Evolutionary conservation across 139 green algal species (phyloP).

Genomic region (Ettlia oleoabundans): DNA sequence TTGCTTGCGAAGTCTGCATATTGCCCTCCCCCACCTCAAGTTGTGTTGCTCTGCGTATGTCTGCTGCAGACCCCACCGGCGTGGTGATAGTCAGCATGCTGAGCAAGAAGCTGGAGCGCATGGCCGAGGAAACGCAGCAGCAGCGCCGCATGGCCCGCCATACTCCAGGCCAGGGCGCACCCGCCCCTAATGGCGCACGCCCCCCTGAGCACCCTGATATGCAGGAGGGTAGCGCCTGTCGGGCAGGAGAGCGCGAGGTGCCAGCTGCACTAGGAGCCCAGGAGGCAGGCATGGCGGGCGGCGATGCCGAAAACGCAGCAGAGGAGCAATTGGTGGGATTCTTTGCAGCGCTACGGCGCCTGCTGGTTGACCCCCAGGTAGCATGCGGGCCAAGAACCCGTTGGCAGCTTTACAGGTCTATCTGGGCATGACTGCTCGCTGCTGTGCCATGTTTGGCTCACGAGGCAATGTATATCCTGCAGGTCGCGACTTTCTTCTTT

Average conservation of each 20-base stretch:
- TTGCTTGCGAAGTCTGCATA: too few species aligned
- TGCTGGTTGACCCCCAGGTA: neutral
- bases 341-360: neutral
- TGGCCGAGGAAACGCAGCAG: conserved; percentile 21
- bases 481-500: conserved; percentile 27
- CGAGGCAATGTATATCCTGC: neutral
- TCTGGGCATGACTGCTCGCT: too few species aligned
- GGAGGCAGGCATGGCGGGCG: neutral
- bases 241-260: neutral
- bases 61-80: conserved; percentile 31
- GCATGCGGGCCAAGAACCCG: too few species aligned
- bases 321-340: neutral
- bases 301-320: too few species aligned
- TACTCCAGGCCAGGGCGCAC: neutral
- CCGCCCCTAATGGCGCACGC: too few species aligned
- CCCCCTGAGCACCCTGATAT: neutral
- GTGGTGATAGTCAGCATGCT: conserved; percentile 27
- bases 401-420: too few species aligned
- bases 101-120: conserved; percentile 34
- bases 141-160: neutral
- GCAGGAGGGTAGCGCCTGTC: neutral
- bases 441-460: neutral
- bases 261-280: neutral
- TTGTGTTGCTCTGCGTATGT: too few species aligned
- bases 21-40: too few species aligned